These are phyloP conservation scores for Aspergillus luchuensis DNA, from an alignment of 2,329 filamentous ascomycete genomes.

Conservation along the genomic window DNA sequence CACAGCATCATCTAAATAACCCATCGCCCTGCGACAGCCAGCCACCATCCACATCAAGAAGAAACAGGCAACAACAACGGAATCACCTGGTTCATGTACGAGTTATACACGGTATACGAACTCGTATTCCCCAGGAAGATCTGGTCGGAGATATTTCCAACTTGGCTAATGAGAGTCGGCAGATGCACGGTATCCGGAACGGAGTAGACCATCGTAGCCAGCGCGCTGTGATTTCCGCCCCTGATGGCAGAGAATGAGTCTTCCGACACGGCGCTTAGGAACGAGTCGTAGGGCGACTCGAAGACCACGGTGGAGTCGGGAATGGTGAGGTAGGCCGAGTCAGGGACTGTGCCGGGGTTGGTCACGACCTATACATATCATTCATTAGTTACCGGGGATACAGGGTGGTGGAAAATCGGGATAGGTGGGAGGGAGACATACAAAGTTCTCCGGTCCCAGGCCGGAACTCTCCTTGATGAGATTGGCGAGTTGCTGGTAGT, in stretches of 20 bases:
- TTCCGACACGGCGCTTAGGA: not conserved
- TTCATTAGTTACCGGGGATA: not conserved
- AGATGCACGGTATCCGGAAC: slow-evolving; percentile 8
- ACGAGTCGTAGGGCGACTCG: slow-evolving; percentile 15
- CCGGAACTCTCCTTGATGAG: slow-evolving; percentile 6
- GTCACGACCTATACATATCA: slow-evolving; percentile 9
- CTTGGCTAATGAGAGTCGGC: slow-evolving; percentile 2
- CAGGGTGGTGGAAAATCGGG: not conserved
- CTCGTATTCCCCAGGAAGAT: slow-evolving; percentile 12
- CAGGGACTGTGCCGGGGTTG: slow-evolving; percentile 16
- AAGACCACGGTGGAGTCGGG: slow-evolving; percentile 17
- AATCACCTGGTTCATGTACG: slow-evolving; percentile 6
- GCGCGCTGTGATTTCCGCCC: not conserved
- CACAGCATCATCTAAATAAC: not conserved
- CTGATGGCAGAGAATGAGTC: slow-evolving; percentile 3
- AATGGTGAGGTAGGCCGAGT: slow-evolving; percentile 15
- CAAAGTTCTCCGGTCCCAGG: slow-evolving; percentile 12
- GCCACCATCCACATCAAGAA: too few species aligned
- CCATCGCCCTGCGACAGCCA: not conserved
- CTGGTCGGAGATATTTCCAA: slow-evolving; percentile 12
- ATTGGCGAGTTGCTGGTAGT: slow-evolving; percentile 5
- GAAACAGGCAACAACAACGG: not conserved
- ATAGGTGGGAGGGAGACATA: not conserved
- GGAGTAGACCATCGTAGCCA: slow-evolving; percentile 16
- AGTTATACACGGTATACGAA: slow-evolving; percentile 11